phyloP scores from a whole-genome alignment of 108 stramenopile genomes.

The Cyclotella sp. region DNA sequence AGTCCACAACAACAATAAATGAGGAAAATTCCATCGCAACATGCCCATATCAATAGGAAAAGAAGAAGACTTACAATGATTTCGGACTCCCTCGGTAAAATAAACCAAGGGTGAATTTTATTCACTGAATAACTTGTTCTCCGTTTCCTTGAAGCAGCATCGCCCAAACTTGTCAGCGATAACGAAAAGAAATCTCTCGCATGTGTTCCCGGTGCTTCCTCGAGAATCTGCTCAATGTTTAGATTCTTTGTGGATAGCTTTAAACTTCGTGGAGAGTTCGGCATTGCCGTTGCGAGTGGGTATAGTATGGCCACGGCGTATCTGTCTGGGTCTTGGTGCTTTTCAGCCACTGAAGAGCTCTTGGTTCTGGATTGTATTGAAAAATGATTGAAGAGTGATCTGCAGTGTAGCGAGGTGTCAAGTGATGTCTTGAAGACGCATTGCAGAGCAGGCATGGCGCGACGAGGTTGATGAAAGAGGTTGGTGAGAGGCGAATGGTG shows the following conservation, averaged over 20 bases:
- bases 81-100: conserved; percentile 72
- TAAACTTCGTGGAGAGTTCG: conserved; percentile 14
- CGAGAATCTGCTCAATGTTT: conserved; percentile 59
- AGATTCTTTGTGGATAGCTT: conserved; percentile 29
- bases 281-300: conserved; percentile 17
- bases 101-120: conserved; percentile 65
- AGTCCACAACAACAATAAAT: too few relatives aligned
- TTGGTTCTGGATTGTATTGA: conserved; percentile 1
- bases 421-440: not conserved
- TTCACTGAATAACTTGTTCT: conserved; percentile 38
- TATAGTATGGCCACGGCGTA: conserved; percentile 41
- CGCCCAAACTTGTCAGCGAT: conserved; percentile 59
- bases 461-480: too few relatives aligned
- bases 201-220: conserved; percentile 60
- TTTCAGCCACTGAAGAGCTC: not conserved
- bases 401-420: not conserved
- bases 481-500: too few relatives aligned
- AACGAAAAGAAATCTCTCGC: conserved; percentile 85
- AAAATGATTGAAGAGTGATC: not conserved
- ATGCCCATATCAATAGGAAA: too few relatives aligned
- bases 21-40: too few relatives aligned
- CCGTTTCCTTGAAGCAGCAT: conserved; percentile 34
- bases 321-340: conserved; percentile 26
- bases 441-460: too few relatives aligned
- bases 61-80: conserved; percentile 66